Evolutionary conservation across 2,329 filamentous ascomycete species (phyloP), one percentile per base, ranked within the genome.

Genomic region (Colletotrichum godetiae): DNA sequence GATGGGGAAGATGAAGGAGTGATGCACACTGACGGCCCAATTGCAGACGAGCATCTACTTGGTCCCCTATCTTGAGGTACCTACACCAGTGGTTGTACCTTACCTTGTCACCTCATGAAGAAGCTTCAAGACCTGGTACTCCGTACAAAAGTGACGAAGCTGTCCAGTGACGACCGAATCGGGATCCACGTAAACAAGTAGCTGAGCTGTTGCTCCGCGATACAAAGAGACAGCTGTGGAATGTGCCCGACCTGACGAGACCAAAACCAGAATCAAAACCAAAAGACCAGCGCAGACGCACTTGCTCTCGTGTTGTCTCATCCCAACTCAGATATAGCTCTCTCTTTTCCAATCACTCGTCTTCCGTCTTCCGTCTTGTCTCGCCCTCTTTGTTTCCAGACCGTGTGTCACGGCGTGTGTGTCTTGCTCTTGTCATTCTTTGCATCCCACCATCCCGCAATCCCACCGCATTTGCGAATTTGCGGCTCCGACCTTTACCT

Each of bases 101-200:
- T 49, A 49, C 42, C 42, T n/a, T 7, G 19, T n/a, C 42, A n/a
- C 19, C 35, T 66, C 53, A 31, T 24, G 37, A 42, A 42, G 37
- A 42, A 42, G 37, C 37, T 42, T 42, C 37, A 42, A 42, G 15
- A 19, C 15, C 37, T 42, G 15, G 37, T 42, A 42, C 27, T 10
- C 29, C 29, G 29, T 31, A 31, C 31, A 33, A 8, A 33, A 42
- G 46, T 11, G 31, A 56, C 61, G 49, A 53, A 64, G 35, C 69
- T 63, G 58, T 53, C 58, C 59, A 63, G 58, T 55, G n/a, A 22
- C 19, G 64, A 57, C 67, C 71, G 35, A 19, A 61, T 66, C 29
- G 37, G 56, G 67, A 29, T 42, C 56, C 67, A 62, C 15, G 56
- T 73, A 73, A 71, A 73, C 71, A 73, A 42, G 37, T 8, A 42